These are phyloP conservation scores for Cadophora malorum DNA, from an alignment of 2,329 filamentous ascomycete genomes.

Conservation along the genomic window DNA sequence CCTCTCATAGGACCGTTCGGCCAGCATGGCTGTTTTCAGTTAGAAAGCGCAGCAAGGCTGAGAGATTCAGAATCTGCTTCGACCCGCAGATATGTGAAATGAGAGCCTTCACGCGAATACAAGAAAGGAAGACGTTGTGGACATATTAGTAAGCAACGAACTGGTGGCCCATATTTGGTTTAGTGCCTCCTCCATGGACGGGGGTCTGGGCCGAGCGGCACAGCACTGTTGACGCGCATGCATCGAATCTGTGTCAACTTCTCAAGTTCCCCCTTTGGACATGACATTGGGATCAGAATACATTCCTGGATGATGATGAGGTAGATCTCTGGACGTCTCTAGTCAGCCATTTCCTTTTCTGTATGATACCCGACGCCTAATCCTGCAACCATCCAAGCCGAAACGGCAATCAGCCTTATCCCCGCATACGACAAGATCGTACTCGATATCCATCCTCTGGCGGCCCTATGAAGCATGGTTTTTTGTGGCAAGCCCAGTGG, in stretches of 20 bases:
- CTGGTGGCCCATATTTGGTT: constrained; percentile 4
- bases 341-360: background rate
- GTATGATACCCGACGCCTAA: background rate
- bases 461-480: constrained; percentile 52
- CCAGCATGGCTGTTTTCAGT: constrained; percentile 1
- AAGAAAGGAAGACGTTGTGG: background rate
- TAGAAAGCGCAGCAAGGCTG: background rate
- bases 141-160: background rate
- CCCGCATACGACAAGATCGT: constrained; percentile 1
- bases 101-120: background rate
- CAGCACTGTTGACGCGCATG: background rate
- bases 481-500: constrained; percentile 65
- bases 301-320: background rate
- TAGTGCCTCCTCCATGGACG: background rate
- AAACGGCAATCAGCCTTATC: background rate
- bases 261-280: constrained; percentile 8
- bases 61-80: background rate
- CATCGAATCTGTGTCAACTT: constrained; percentile 7
- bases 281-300: background rate
- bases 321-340: background rate
- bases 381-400: background rate
- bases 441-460: background rate
- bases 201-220: constrained; percentile 2
- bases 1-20: constrained; percentile 2
- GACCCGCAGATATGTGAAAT: background rate